Percentiles rank a stretch among this genome's conserved stretches.
Evolutionary conservation across 192 early-diverging fungal genomes (phyloP).

Genomic region (Umbelopsis ramanniana): DNA sequence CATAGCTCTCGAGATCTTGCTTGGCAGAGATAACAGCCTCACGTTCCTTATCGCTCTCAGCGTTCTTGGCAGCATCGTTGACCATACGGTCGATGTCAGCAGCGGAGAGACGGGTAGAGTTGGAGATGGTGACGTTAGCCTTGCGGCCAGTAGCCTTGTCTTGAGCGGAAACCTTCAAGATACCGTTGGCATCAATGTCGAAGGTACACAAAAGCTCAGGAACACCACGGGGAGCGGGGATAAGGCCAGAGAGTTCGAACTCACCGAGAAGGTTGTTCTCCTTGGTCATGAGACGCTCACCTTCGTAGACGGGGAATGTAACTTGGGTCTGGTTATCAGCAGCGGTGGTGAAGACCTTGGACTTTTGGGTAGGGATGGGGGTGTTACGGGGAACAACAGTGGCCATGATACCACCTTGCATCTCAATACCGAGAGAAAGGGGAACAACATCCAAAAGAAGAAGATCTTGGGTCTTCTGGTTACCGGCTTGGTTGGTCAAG

Average conservation of each 20-base stretch:
- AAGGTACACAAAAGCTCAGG: slow-evolving; percentile 85
- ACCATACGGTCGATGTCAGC: slow-evolving; percentile 96
- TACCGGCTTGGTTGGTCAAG: slow-evolving; percentile 66
- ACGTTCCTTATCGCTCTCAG: slow-evolving; percentile 74
- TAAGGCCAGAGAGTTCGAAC: slow-evolving; percentile 80
- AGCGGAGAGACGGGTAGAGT: slow-evolving; percentile 88
- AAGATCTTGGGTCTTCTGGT: slow-evolving; percentile 69
- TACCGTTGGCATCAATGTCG: slow-evolving; percentile 86
- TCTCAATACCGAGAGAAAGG: slow-evolving; percentile 85
- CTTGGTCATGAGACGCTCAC: slow-evolving; percentile 86
- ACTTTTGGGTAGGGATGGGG: slow-evolving; percentile 79
- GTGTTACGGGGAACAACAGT: slow-evolving; percentile 86
- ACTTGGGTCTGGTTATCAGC: slow-evolving; percentile 86
- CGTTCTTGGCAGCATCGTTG: slow-evolving; percentile 86
- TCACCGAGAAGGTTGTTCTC: slow-evolving; percentile 91
- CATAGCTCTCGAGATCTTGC: slow-evolving; percentile 78
- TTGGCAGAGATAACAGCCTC: slow-evolving; percentile 79
- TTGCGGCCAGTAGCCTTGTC: slow-evolving; percentile 92
- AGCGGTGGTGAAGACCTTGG: slow-evolving; percentile 82
- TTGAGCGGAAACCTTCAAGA: slow-evolving; percentile 87
- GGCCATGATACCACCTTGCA: slow-evolving; percentile 84
- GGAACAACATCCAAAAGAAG: slow-evolving; percentile 86
- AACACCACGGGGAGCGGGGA: slow-evolving; percentile 77
- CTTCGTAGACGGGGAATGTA: slow-evolving; percentile 85
- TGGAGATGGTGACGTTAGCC: slow-evolving; percentile 94